Evolutionary conservation across 2,329 filamentous ascomycete genomes (phyloP), one percentile per base, ranked within the genome.

Genomic region (Colletotrichum sp.): DNA sequence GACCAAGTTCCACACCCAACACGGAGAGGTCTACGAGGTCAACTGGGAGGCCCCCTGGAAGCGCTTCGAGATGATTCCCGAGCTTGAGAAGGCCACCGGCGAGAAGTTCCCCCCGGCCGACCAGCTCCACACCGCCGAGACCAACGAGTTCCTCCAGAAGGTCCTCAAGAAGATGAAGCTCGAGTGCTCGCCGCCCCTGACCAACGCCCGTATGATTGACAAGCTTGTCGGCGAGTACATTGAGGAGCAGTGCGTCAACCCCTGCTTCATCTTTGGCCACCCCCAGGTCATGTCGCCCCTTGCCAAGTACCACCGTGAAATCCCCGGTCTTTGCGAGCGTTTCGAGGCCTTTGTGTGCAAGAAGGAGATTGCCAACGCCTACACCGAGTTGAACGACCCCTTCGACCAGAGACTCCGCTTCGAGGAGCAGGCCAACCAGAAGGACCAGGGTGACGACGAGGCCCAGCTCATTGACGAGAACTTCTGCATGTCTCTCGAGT

Each of bases 291-390:
- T 88, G 85, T 87, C 95, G 18, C 97, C 97, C 10, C 90, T 99
- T 21, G 97, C 97, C 89, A 99, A 99, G 91, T 96, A 96, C 85
- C 95, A 98, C 87, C 95, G 97, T 79, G 87, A 90, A 63, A 92
- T 92, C 78, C 91, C 93, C 69, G 97, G 96, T 81, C 91, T 99
- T 39, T 98, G 96, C 85, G 97, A 99, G 89, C 95, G 97, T 71
- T 99, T 99, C 85, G 97, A 99, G 87, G 96, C 95, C 13, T 99
- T 99, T 80, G 97, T 98, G 62, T 96, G 94, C 90, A 98, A 96
- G 90, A 98, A 97, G 74, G 96, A 99, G 85, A 98, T 99, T 80
- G 94, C 94, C 82, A 99, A 99, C 83, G 96, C 96, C 32, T 98
- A 98, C 88, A 99, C 96, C 52, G 97, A 99, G 92, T 93, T 99